Evolutionary conservation across 192 early-diverging fungal species (phyloP), one percentile per base, ranked within the genome.

Genomic region (Dissophora ornata): DNA sequence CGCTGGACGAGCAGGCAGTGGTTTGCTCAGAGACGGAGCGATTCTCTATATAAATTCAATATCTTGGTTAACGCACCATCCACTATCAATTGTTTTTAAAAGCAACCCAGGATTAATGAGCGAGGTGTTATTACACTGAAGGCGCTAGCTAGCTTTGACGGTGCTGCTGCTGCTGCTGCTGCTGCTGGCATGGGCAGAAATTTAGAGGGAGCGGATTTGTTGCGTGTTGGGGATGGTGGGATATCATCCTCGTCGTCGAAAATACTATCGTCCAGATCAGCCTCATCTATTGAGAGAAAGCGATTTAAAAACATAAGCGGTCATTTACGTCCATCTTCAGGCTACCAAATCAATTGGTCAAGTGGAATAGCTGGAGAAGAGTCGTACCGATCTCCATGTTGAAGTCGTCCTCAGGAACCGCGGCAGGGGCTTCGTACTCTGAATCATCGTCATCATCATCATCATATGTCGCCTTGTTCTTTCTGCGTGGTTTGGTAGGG

Each of bases 301-400:
- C 6, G 36, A 38, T 38, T 6, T n/a, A n/a, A n/a, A n/a, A n/a
- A n/a, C n/a, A n/a, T n/a, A n/a, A n/a, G n/a, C n/a, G 36, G 36
- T 38, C 36, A 38, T 6, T 38, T 38, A n/a, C n/a, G n/a, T n/a
- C n/a, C n/a, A n/a, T n/a, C n/a, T n/a, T n/a, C n/a, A n/a, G n/a
- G n/a, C n/a, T n/a, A n/a, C n/a, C n/a, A n/a, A n/a, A n/a, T n/a
- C n/a, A n/a, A n/a, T n/a, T n/a, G n/a, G n/a, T n/a, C n/a, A n/a
- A n/a, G n/a, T n/a, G n/a, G n/a, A n/a, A n/a, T n/a, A n/a, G n/a
- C n/a, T 13, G 13, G 13, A 38, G 13, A 6, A 60, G 1, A 28
- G 1, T 16, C 29, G 24, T 74, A 75, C 71, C 73, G 7, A 77
- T 56, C 13, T 77, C 73, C 73, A 77, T 77, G 40, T 60, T 47